Evolutionary conservation across 768 basidiomycete species (phyloP).

Genomic region (Leccinum variicolor): DNA sequence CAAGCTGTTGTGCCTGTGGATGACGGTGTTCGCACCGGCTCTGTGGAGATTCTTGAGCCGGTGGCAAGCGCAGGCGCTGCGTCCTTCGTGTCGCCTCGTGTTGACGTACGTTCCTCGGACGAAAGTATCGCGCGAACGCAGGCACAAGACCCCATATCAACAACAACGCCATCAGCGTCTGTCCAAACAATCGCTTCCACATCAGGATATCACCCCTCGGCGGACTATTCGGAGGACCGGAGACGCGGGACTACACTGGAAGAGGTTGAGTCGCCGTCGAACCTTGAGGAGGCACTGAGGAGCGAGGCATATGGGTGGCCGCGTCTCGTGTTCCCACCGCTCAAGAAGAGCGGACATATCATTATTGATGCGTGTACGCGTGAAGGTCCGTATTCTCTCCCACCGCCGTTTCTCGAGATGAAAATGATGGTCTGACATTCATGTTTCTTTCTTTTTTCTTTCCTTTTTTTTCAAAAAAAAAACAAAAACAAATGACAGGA

Average conservation of each 20-base stretch:
- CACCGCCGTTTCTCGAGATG: conserved; percentile 7
- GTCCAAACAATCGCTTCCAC: conserved; percentile 7
- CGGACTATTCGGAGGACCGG: neutral
- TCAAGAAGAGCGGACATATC: conserved; percentile 90
- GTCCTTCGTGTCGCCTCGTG: conserved; percentile 24
- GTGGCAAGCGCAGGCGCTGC: conserved; percentile 15
- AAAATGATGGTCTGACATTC: neutral
- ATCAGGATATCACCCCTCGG: neutral
- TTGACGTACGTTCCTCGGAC: conserved; percentile 16
- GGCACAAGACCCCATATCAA: conserved; percentile 7
- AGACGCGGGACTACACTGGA: conserved; percentile 4
- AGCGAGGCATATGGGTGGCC: conserved; percentile 86
- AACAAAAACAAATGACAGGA: conserved; percentile 42
- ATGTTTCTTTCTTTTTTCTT: neutral
- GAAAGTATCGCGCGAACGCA: conserved; percentile 12
- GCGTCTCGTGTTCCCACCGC: conserved; percentile 85
- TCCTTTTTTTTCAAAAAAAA: neutral
- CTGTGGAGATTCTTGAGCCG: conserved; percentile 15
- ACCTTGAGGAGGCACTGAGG: conserved; percentile 55
- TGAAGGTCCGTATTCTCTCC: conserved; percentile 51
- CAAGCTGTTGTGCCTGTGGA: conserved; percentile 16
- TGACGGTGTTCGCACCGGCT: conserved; percentile 17
- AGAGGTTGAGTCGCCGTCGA: conserved; percentile 20
- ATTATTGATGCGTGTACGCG: conserved; percentile 85
- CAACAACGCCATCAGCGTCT: conserved; percentile 15